These are phyloP conservation scores for Colletotrichum agaves DNA, from an alignment of 2,329 filamentous ascomycete species.

Conservation along the genomic window DNA sequence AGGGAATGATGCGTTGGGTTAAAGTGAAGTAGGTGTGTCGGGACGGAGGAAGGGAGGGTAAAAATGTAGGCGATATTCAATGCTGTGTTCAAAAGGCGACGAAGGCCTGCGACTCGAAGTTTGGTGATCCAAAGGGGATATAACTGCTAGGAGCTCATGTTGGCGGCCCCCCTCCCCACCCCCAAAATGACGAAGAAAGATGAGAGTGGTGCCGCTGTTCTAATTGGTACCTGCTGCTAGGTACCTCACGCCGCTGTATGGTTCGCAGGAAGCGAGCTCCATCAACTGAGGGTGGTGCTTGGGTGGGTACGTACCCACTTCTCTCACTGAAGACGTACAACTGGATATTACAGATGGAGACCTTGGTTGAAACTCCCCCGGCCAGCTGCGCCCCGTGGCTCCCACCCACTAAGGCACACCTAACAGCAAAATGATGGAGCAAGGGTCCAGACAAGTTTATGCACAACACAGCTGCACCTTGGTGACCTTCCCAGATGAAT, in stretches of 20 bases:
- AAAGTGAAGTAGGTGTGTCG: neutral
- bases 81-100: constrained; percentile 31
- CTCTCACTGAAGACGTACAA: constrained; percentile 1
- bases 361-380: constrained; percentile 28
- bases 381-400: constrained; percentile 36
- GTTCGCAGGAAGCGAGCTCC: constrained; percentile 9
- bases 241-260: neutral
- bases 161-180: constrained; percentile 22
- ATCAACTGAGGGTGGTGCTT: constrained; percentile 15
- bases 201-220: constrained; percentile 16
- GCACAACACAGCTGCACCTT: constrained; percentile 22
- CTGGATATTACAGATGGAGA: constrained; percentile 23
- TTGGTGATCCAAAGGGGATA: constrained; percentile 36
- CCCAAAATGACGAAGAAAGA: constrained; percentile 28
- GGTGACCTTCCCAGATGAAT: neutral
- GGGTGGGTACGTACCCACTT: constrained; percentile 27
- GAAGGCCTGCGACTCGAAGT: constrained; percentile 14
- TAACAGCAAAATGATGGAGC: constrained; percentile 15
- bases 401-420: constrained; percentile 19
- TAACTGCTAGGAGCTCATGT: constrained; percentile 31
- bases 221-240: neutral
- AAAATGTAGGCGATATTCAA: constrained; percentile 29
- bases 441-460: constrained; percentile 32
- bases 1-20: constrained; percentile 39
- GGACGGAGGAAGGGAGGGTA: neutral